Evolutionary conservation across 1,284 basidiomycete genomes (phyloP).

Genomic region (Butyriboletus regius): DNA sequence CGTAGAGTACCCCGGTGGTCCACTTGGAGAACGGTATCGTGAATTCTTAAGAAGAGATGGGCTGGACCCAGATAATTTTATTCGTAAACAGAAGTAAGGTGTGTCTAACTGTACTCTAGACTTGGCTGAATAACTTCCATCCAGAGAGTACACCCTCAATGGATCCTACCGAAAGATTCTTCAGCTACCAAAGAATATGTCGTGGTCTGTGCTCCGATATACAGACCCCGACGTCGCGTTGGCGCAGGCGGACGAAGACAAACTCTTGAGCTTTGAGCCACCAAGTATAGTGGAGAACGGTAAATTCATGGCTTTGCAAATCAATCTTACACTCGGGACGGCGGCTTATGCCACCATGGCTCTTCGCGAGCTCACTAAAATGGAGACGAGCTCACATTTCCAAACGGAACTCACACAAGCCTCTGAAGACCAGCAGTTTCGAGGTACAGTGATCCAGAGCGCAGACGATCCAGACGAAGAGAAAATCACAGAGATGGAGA

Average conservation of each 20-base stretch:
- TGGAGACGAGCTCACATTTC: slow-evolving; percentile 82
- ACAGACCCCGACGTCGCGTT: slow-evolving; percentile 88
- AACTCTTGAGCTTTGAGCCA: slow-evolving; percentile 70
- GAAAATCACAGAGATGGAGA: slow-evolving; percentile 15
- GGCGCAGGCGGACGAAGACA: slow-evolving; percentile 91
- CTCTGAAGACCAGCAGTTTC: slow-evolving; percentile 78
- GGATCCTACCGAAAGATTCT: slow-evolving; percentile 91
- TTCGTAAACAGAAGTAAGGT: slow-evolving; percentile 77
- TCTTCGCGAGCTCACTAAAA: slow-evolving; percentile 84
- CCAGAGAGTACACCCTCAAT: slow-evolving; percentile 81
- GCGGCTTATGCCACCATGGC: slow-evolving; percentile 96
- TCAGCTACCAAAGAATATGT: slow-evolving; percentile 73
- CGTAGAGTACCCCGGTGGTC: slow-evolving; percentile 79
- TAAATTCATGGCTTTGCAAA: slow-evolving; percentile 78
- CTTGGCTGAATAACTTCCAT: slow-evolving; percentile 1
- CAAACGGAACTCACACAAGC: slow-evolving; percentile 72
- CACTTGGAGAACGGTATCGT: slow-evolving; percentile 73
- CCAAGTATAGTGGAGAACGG: slow-evolving; percentile 62
- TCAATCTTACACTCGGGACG: slow-evolving; percentile 72
- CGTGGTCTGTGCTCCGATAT: slow-evolving; percentile 78
- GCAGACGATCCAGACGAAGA: slow-evolving; percentile 25
- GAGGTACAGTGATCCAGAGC: slow-evolving; percentile 39
- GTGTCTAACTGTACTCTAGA: neutral
- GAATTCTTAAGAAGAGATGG: slow-evolving; percentile 79
- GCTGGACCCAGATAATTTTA: slow-evolving; percentile 79